A percentile compares a stretch with the other conserved stretches of the same genome.
Evolutionary conservation across 805 yeast genomes (phyloP).

Genomic region (Pichia nanzhaoensis): DNA sequence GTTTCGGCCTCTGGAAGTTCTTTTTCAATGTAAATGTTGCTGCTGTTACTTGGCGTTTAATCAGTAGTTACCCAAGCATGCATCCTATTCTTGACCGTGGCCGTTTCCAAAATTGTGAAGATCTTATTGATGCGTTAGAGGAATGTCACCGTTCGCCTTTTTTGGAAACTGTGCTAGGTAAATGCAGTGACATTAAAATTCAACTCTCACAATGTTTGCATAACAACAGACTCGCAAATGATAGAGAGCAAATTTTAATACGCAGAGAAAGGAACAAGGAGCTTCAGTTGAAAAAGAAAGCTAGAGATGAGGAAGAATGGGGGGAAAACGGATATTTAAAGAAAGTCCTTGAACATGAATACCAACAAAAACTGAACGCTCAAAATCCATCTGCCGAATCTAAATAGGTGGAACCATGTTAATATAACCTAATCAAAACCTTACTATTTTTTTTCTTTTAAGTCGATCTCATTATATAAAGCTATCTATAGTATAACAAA

Average conservation of each 20-base stretch:
- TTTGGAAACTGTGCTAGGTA: conserved; percentile 65
- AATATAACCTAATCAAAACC: too few relatives aligned
- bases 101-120: conserved; percentile 53
- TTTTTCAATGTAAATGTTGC: too few relatives aligned
- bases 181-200: conserved; percentile 78
- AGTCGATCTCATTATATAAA: too few relatives aligned
- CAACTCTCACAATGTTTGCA: conserved; percentile 76
- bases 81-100: conserved; percentile 26
- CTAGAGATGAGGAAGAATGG: conserved; percentile 67
- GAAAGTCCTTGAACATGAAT: conserved; percentile 53
- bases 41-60: too few relatives aligned
- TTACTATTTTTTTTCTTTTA: too few relatives aligned
- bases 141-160: conserved; percentile 76
- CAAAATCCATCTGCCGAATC: background rate
- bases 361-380: conserved; percentile 22
- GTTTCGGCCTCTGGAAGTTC: too few relatives aligned
- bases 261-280: conserved; percentile 51
- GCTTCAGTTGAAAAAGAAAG: conserved; percentile 50
- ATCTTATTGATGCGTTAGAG: conserved; percentile 79
- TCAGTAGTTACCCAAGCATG: conserved; percentile 18
- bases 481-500: too few relatives aligned
- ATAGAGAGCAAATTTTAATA: conserved; percentile 46
- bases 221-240: conserved; percentile 59
- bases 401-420: too few relatives aligned
- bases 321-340: conserved; percentile 70